phyloP scores from a whole-genome alignment of 805 yeast species.

The Wickerhamiella allomyrinae region DNA sequence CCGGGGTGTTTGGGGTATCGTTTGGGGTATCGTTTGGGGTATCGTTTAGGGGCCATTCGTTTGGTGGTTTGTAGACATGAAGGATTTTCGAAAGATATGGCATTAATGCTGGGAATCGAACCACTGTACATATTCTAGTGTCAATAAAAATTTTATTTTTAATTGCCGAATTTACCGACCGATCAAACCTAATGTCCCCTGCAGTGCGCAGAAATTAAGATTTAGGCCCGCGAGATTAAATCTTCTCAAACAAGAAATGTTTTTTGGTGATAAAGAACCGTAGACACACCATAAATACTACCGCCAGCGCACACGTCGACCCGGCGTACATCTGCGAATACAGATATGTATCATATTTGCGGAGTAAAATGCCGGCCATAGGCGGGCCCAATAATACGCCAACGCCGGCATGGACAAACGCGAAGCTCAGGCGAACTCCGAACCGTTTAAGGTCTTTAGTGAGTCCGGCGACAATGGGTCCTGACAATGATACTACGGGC shows the following conservation, averaged over 20 bases:
- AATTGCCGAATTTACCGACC: too few species aligned
- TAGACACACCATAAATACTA: not conserved
- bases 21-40: too few species aligned
- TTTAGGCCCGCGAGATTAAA: too few species aligned
- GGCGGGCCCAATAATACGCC: constrained; percentile 24
- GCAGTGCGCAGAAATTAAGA: too few species aligned
- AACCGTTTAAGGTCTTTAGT: constrained; percentile 19
- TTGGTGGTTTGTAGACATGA: too few species aligned
- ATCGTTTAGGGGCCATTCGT: too few species aligned
- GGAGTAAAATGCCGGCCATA: constrained; percentile 16
- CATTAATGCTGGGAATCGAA: too few species aligned
- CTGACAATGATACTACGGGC: constrained; percentile 22
- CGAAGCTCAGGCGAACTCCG: constrained; percentile 40
- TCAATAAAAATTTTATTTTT: too few species aligned
- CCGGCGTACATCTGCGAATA: not conserved
- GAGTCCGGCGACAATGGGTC: constrained; percentile 21
- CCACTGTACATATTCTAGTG: too few species aligned
- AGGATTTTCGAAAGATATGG: too few species aligned
- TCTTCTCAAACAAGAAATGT: not conserved
- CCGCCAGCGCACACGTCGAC: not conserved
- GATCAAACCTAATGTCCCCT: too few species aligned
- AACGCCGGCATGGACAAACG: constrained; percentile 42
- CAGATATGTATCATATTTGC: constrained; percentile 3
- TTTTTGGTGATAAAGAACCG: not conserved
- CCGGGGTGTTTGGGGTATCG: too few species aligned